Evolutionary conservation across 768 basidiomycete species (phyloP).

Genomic region (Tulasnella sp.): DNA sequence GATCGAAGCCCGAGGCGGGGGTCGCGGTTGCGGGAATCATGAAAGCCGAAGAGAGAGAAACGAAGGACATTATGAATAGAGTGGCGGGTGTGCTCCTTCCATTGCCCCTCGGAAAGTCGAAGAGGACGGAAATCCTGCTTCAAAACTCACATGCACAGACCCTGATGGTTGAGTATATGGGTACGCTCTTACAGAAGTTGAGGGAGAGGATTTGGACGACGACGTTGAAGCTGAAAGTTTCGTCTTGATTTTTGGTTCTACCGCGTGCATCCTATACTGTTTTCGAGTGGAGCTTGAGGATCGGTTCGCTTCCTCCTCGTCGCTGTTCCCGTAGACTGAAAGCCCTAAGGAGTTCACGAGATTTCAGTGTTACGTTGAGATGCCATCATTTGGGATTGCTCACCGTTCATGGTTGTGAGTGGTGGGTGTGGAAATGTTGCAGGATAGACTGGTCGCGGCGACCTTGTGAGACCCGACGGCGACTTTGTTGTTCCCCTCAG

Average conservation of each 20-base stretch:
- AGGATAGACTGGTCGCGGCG: background rate
- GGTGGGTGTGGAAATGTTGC: background rate
- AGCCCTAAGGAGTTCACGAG: background rate
- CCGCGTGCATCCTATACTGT: background rate
- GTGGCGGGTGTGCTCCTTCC: slow-evolving; percentile 4
- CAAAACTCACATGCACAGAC: slow-evolving; percentile 15
- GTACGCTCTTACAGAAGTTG: background rate
- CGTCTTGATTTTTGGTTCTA: background rate
- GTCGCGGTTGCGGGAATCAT: background rate
- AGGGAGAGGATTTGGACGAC: background rate
- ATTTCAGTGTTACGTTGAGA: background rate
- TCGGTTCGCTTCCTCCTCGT: slow-evolving; percentile 9
- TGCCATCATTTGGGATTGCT: background rate
- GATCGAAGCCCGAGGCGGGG: background rate
- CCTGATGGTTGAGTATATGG: background rate
- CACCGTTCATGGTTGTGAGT: slow-evolving; percentile 1
- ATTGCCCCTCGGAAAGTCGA: background rate
- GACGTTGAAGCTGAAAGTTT: background rate
- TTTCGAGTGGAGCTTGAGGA: background rate
- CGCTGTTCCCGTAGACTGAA: slow-evolving; percentile 8
- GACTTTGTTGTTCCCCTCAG: slow-evolving; percentile 1
- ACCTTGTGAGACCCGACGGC: background rate
- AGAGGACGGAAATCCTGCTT: background rate
- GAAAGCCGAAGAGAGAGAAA: slow-evolving; percentile 7
- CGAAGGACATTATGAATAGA: slow-evolving; percentile 7